Evolutionary conservation across 305 asterid genomes (phyloP).

Genomic region (Fraxinus ornus): DNA sequence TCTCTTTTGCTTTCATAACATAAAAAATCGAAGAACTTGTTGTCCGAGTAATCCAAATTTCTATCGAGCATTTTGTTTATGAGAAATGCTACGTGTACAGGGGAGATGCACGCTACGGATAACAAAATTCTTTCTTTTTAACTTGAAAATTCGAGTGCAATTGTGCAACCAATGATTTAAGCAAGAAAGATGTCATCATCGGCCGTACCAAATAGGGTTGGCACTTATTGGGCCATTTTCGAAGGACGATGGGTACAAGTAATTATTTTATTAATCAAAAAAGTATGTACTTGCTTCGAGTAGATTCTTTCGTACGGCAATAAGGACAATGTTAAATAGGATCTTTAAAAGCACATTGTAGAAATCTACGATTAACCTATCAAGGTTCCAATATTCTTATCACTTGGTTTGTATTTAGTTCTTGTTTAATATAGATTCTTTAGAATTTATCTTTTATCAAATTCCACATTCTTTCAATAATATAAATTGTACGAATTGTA

Average conservation of each 20-base stretch:
- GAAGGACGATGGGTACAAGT: conserved; percentile 13
- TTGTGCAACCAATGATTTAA: background rate
- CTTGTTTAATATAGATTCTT: background rate
- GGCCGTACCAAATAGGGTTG: background rate
- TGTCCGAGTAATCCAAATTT: background rate
- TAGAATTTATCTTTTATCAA: background rate
- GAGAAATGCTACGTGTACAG: too few species aligned
- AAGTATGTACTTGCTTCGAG: conserved; percentile 17
- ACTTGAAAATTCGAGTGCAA: background rate
- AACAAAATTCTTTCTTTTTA: too few species aligned
- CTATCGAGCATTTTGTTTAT: background rate
- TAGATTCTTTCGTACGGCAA: background rate
- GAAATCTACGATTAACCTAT: background rate
- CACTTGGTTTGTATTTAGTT: background rate
- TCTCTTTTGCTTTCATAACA: background rate
- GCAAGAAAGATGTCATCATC: conserved; percentile 11
- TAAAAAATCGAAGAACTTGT: too few species aligned
- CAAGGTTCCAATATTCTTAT: background rate
- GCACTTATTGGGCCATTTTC: conserved; percentile 1
- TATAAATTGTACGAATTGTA: too few species aligned
- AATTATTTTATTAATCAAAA: background rate
- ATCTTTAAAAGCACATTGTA: background rate
- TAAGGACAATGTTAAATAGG: background rate
- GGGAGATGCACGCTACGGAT: too few species aligned
- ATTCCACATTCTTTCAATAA: too few species aligned